phyloP scores from a whole-genome alignment of 2,329 filamentous ascomycete species.

The Massarina eburnea region DNA sequence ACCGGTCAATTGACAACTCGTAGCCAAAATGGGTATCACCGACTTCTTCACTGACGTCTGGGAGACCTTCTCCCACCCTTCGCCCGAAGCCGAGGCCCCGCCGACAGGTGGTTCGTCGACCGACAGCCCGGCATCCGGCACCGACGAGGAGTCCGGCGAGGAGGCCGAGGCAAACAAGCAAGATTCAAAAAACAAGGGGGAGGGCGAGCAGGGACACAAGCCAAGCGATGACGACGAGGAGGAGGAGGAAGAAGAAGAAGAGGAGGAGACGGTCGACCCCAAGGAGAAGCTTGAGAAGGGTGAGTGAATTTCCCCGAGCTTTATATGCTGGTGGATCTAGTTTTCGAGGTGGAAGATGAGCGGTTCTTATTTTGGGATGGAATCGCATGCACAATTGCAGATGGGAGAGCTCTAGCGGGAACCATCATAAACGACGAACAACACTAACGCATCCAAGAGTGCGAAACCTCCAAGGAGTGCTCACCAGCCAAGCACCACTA shows the following conservation, averaged over 20 bases:
- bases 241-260: conserved; percentile 79
- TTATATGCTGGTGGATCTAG: not conserved
- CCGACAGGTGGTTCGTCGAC: conserved; percentile 44
- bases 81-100: conserved; percentile 49
- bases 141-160: conserved; percentile 45
- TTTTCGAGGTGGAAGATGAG: conserved; percentile 1
- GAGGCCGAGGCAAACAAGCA: conserved; percentile 49
- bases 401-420: not conserved
- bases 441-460: conserved; percentile 63
- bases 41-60: conserved; percentile 66
- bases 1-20: conserved; percentile 35
- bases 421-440: conserved; percentile 7
- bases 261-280: conserved; percentile 79
- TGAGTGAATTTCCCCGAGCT: conserved; percentile 54
- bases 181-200: conserved; percentile 44
- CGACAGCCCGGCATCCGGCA: conserved; percentile 43
- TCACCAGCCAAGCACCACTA: conserved; percentile 93
- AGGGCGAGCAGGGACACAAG: conserved; percentile 52
- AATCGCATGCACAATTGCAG: conserved; percentile 12
- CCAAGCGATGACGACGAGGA: conserved; percentile 63
- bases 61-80: conserved; percentile 61
- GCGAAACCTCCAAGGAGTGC: conserved; percentile 83
- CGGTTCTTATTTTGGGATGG: conserved; percentile 2
- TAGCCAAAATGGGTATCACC: conserved; percentile 60
- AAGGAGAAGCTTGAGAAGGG: conserved; percentile 91